phyloP scores from a whole-genome alignment of 306 rosid genomes.

The Comarum palustre region DNA sequence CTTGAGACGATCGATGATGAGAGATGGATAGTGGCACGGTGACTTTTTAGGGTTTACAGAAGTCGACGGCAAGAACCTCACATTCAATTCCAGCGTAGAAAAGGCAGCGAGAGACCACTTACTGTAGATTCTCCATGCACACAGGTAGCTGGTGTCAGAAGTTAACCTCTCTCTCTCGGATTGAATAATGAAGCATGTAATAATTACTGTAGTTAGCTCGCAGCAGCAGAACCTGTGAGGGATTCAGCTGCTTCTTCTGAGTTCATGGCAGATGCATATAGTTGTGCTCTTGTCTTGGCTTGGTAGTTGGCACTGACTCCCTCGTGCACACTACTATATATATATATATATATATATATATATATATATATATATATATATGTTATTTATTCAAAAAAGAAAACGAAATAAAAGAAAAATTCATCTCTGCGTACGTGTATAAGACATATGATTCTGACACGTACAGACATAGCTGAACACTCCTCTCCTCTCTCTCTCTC shows the following conservation, averaged over 20 bases:
- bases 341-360: background rate
- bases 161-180: background rate
- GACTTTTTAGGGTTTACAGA: conserved; percentile 13
- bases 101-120: background rate
- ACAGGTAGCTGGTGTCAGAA: background rate
- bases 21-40: background rate
- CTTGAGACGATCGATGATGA: background rate
- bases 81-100: background rate
- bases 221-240: background rate
- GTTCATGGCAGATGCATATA: background rate
- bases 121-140: background rate
- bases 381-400: too few relatives aligned
- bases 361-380: background rate
- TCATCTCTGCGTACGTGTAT: background rate
- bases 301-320: background rate
- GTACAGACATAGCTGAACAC: background rate
- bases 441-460: background rate
- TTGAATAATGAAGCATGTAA: background rate
- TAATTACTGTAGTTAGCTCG: background rate
- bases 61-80: conserved; percentile 34
- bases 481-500: background rate
- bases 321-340: background rate
- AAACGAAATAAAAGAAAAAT: too few relatives aligned
- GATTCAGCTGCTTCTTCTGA: background rate
- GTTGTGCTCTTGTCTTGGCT: background rate